Conservation (phyloP, 345 rosid species). For the Eutrema japonicum region DNA sequence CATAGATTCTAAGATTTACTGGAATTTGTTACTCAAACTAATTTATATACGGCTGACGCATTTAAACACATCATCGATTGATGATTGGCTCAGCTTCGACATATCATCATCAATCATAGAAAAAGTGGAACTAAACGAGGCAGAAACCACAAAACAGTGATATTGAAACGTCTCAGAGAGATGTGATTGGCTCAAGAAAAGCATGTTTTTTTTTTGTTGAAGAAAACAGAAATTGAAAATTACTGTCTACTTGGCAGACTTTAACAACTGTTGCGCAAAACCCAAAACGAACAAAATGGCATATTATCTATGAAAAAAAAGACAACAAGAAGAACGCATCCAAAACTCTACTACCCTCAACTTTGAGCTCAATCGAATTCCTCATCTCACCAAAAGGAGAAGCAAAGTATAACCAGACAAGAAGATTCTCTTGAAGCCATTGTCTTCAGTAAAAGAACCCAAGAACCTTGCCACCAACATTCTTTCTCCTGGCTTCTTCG, state of each 20-base stretch:
- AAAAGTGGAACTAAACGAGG: too few relatives aligned
- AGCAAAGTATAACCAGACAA: constrained; percentile 29
- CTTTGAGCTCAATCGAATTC: constrained; percentile 35
- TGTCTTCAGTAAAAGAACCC: constrained; percentile 70
- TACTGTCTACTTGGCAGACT: constrained; percentile 30
- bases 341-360: constrained; percentile 35
- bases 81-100: too few relatives aligned
- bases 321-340: constrained; percentile 27
- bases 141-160: neutral
- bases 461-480: constrained; percentile 81
- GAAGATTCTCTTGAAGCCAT: neutral
- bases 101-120: neutral
- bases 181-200: constrained; percentile 17
- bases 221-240: constrained; percentile 22
- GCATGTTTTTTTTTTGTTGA: neutral
- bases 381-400: constrained; percentile 34
- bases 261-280: constrained; percentile 22
- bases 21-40: too few relatives aligned
- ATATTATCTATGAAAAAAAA: constrained; percentile 19
- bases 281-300: constrained; percentile 31
- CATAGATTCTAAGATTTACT: too few relatives aligned
- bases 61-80: neutral
- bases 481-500: constrained; percentile 88
- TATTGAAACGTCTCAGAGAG: constrained; percentile 1
- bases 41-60: neutral